phyloP scores from a whole-genome alignment of 2,329 filamentous ascomycete genomes.

The Alternaria tenuissima region DNA sequence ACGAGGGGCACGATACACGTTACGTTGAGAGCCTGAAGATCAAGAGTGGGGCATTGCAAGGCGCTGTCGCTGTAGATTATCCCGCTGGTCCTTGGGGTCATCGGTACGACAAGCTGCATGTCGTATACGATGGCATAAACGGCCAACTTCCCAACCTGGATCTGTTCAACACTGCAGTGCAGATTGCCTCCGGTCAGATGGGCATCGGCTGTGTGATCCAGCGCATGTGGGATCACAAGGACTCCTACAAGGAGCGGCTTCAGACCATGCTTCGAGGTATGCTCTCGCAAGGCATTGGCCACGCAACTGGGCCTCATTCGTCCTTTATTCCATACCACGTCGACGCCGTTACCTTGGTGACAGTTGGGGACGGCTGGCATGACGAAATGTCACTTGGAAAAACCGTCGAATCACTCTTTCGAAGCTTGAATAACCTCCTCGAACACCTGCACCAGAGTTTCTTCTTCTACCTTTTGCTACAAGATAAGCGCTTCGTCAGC shows the following conservation, averaged over 20 bases:
- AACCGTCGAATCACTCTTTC: constrained; percentile 86
- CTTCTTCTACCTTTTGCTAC: constrained; percentile 97
- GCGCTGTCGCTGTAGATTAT: constrained; percentile 92
- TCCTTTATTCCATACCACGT: constrained; percentile 98
- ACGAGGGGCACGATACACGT: constrained; percentile 80
- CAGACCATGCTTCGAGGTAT: constrained; percentile 91
- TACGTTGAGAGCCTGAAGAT: constrained; percentile 79
- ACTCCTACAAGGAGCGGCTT: constrained; percentile 82
- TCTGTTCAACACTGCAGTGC: constrained; percentile 90
- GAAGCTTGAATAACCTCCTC: constrained; percentile 93
- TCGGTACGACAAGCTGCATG: constrained; percentile 85
- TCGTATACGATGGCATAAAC: constrained; percentile 95
- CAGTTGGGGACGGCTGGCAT: constrained; percentile 91
- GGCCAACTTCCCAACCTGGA: constrained; percentile 95
- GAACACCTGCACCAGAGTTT: constrained; percentile 99
- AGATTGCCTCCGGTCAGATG: constrained; percentile 91
- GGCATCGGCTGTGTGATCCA: constrained; percentile 85
- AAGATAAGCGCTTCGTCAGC: constrained; percentile 91
- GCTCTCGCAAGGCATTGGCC: constrained; percentile 87
- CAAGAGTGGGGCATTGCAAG: constrained; percentile 93
- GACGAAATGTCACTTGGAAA: constrained; percentile 96
- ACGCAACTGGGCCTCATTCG: constrained; percentile 89
- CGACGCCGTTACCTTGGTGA: constrained; percentile 91
- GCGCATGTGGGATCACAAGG: constrained; percentile 79
- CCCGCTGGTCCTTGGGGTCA: constrained; percentile 73